Conservation (phyloP, 2,329 filamentous ascomycete genomes). For the Canariomyces notabilis region DNA sequence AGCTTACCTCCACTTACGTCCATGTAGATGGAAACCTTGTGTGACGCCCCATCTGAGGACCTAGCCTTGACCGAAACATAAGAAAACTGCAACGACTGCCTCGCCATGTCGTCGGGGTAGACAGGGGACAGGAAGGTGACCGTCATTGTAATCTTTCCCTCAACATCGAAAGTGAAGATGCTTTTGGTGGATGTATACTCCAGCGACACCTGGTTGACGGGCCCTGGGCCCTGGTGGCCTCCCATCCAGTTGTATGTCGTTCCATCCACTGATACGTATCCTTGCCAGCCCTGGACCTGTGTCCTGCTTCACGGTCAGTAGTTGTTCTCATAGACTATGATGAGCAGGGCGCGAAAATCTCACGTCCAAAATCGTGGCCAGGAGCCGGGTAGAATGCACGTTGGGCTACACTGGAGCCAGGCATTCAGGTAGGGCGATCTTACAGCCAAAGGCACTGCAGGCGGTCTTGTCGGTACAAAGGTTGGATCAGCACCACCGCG, state of each 20-base stretch:
- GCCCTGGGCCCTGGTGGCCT: conserved; percentile 40
- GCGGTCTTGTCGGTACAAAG: conserved; percentile 30
- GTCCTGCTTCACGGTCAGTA: conserved; percentile 37
- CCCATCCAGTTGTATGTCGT: conserved; percentile 63
- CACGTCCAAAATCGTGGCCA: conserved; percentile 68
- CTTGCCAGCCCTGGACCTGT: conserved; percentile 59
- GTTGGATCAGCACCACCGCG: conserved; percentile 16
- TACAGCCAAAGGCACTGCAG: conserved; percentile 59
- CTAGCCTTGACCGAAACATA: conserved; percentile 61
- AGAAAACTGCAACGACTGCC: conserved; percentile 66
- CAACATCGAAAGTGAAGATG: conserved; percentile 63
- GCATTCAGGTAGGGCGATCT: conserved; percentile 69
- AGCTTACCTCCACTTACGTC: conserved; percentile 63
- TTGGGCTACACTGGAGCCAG: conserved; percentile 60
- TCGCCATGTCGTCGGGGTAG: conserved; percentile 58
- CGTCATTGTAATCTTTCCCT: conserved; percentile 55
- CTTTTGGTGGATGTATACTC: conserved; percentile 70
- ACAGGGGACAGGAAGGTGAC: conserved; percentile 68
- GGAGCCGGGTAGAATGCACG: conserved; percentile 61
- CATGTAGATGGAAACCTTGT: conserved; percentile 65
- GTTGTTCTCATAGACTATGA: not conserved
- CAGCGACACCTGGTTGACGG: conserved; percentile 57
- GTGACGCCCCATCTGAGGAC: conserved; percentile 56
- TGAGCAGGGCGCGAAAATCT: conserved; percentile 27
- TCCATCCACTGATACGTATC: conserved; percentile 63